Percentiles rank a stretch among this genome's conserved stretches.
These are phyloP conservation scores for Plantago coronopus DNA, from an alignment of 305 asterid species.

Conservation along the genomic window DNA sequence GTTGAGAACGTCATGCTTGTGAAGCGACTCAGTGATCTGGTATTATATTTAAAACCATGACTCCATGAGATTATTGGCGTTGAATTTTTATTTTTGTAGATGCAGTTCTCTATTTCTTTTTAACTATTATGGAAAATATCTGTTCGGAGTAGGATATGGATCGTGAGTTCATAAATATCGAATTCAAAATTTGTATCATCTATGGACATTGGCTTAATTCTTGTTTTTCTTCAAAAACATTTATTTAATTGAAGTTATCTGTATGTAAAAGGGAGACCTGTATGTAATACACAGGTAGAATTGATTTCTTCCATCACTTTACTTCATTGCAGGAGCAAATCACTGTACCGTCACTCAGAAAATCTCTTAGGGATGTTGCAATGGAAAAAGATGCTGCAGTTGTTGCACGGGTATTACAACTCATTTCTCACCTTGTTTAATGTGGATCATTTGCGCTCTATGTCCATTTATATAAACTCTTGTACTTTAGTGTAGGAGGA, in stretches of 20 bases:
- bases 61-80: too few species aligned
- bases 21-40: constrained; percentile 83
- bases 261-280: not conserved
- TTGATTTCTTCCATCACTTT: constrained; percentile 7
- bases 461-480: constrained; percentile 17
- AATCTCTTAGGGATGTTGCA: constrained; percentile 92
- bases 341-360: constrained; percentile 79
- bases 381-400: constrained; percentile 99
- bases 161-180: not conserved
- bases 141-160: not conserved
- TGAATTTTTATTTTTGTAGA: constrained; percentile 7
- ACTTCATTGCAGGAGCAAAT: constrained; percentile 62
- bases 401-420: constrained; percentile 69
- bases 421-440: constrained; percentile 11
- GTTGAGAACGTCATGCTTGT: constrained; percentile 56
- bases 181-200: too few species aligned
- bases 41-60: too few species aligned
- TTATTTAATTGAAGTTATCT: too few species aligned
- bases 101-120: constrained; percentile 8
- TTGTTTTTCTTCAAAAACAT: not conserved
- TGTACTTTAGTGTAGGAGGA: constrained; percentile 69
- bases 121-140: not conserved
- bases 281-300: too few species aligned
- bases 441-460: constrained; percentile 2
- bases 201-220: not conserved